phyloP scores from a whole-genome alignment of 208 protist genomes.

The Naegleria lovaniensis region DNA sequence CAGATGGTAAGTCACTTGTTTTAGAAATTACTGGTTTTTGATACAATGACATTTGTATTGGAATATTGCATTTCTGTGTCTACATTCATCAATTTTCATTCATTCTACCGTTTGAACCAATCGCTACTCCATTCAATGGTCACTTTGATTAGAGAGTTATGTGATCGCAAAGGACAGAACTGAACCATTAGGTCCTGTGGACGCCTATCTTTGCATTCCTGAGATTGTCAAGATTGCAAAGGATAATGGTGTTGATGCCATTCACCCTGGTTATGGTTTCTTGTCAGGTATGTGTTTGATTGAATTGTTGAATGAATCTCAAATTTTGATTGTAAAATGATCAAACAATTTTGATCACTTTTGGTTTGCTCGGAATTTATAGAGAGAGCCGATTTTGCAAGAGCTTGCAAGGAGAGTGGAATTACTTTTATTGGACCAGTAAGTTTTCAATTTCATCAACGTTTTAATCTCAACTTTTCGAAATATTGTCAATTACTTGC shows the following conservation, averaged over 20 bases:
- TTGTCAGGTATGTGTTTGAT: constrained; percentile 53
- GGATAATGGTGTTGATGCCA: constrained; percentile 69
- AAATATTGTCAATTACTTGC: too few relatives aligned
- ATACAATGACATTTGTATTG: too few relatives aligned
- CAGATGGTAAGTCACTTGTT: constrained; percentile 65
- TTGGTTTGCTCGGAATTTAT: too few relatives aligned
- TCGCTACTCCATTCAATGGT: too few relatives aligned
- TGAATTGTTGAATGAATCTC: too few relatives aligned
- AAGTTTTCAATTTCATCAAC: neutral
- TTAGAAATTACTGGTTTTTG: neutral
- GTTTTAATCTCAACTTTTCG: too few relatives aligned
- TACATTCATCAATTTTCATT: too few relatives aligned
- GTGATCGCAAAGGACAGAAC: neutral
- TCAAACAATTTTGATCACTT: too few relatives aligned
- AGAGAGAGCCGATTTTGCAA: constrained; percentile 83
- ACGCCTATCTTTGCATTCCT: constrained; percentile 80
- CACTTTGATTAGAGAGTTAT: neutral
- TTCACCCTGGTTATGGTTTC: constrained; percentile 96
- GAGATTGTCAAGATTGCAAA: constrained; percentile 81
- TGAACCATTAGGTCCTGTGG: constrained; percentile 50
- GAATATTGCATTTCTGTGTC: too few relatives aligned
- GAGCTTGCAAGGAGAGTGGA: constrained; percentile 55
- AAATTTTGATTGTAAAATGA: too few relatives aligned
- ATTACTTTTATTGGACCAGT: constrained; percentile 86
- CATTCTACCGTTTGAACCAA: too few relatives aligned